Percentiles rank a stretch among this genome's conserved stretches.
Evolutionary conservation across 257 asterid genomes (phyloP).

Genomic region (Misopates orontium): DNA sequence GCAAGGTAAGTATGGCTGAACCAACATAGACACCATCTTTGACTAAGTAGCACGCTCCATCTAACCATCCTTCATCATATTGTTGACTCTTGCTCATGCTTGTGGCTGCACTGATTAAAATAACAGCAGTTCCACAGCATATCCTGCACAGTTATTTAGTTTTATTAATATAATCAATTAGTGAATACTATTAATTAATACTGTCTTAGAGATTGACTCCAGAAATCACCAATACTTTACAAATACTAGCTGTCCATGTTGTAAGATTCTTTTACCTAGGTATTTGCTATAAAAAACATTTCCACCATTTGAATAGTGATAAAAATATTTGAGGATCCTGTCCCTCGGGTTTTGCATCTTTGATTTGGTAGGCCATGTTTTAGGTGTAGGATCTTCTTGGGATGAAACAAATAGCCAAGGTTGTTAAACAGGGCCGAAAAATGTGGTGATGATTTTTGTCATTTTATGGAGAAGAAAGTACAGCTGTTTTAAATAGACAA

Average conservation of each 20-base stretch:
- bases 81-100: conserved; percentile 68
- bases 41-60: conserved; percentile 78
- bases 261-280: conserved; percentile 26
- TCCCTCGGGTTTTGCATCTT: neutral
- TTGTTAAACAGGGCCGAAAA: too few relatives aligned
- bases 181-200: neutral
- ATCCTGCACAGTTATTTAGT: conserved; percentile 46
- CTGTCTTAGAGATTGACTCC: neutral
- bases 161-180: neutral
- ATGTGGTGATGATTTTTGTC: neutral
- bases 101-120: conserved; percentile 55
- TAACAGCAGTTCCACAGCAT: conserved; percentile 54
- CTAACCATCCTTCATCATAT: conserved; percentile 82
- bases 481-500: too few relatives aligned
- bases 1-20: conserved; percentile 50
- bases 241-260: conserved; percentile 41
- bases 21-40: conserved; percentile 66
- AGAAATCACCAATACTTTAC: neutral
- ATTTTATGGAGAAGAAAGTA: neutral
- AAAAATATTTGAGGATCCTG: neutral
- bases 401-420: too few relatives aligned
- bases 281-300: neutral
- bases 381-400: neutral
- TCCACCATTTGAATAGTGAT: neutral
- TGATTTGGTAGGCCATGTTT: neutral